Percentiles rank a stretch among this genome's conserved stretches.
These are phyloP conservation scores for Macroventuria anomochaeta DNA, from an alignment of 2,329 filamentous ascomycete species.

Conservation along the genomic window DNA sequence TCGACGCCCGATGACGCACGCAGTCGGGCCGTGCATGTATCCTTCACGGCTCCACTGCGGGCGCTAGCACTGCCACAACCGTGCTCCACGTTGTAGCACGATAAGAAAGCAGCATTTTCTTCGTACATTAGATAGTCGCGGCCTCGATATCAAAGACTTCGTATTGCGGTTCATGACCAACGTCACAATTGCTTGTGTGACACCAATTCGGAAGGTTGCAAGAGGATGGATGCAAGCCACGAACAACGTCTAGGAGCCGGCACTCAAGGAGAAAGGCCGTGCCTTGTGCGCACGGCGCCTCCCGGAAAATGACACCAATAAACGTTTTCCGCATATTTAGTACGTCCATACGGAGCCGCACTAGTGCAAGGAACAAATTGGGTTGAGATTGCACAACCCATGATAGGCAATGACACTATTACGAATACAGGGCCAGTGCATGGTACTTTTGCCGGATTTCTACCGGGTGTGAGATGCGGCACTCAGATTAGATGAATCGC, in stretches of 20 bases:
- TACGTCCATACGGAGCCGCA: slow-evolving; percentile 4
- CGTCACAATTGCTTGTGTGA: background rate
- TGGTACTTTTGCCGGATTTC: background rate
- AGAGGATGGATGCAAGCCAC: background rate
- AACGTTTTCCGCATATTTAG: background rate
- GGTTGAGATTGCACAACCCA: background rate
- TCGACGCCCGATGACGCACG: background rate
- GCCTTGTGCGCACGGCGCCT: slow-evolving; percentile 1
- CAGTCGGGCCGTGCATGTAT: background rate
- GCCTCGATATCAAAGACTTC: background rate
- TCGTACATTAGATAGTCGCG: background rate
- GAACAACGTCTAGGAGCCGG: background rate
- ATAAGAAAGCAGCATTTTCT: background rate
- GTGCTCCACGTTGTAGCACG: background rate
- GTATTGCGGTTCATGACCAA: background rate
- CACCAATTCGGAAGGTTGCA: background rate
- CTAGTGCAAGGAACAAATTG: background rate
- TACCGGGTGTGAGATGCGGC: background rate
- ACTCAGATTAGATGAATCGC: background rate
- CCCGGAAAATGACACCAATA: background rate
- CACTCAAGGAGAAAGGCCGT: background rate
- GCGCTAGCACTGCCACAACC: background rate
- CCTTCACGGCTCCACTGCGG: slow-evolving; percentile 3
- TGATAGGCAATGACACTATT: background rate
- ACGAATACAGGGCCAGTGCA: background rate